Evolutionary conservation across 2,329 filamentous ascomycete species (phyloP), one percentile per base, ranked within the genome.

Genomic region (Thielaviopsis musarum): DNA sequence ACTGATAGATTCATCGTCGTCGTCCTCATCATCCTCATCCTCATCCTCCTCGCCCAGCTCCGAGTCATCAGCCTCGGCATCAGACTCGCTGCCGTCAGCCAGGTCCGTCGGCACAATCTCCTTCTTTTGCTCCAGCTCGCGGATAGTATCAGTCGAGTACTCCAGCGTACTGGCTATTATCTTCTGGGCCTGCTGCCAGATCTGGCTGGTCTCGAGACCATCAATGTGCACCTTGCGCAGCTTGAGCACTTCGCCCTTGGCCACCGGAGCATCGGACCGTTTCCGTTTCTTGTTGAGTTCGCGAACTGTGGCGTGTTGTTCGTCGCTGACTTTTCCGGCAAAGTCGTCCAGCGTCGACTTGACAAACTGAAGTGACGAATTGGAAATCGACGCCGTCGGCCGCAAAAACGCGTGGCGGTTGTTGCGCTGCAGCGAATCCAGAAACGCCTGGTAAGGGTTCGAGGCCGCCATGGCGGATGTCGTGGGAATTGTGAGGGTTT

Each of bases 101-200:
- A 7, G 30, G 30, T 34, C 30, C 5, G 30, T 34, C 4, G 30
- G 30, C 30, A 58, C 65, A n/a, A 64, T 64, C 54, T 83, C 80
- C 63, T 86, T 67, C 21, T 65, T 67, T 61, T 75, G 74, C 65
- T 79, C 73, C 34, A 83, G 67, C 63, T 77, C 77, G 56, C 73
- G 69, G 17, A 82, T 67, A 3, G 72, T 67, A 5, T 71, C 69
- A 54, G 75, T 71, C 0, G 77, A 76, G 63, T 79, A 75, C 51
- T 73, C 70, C 53, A 82, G 65, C 12, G 79, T 72, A 54, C 77
- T 76, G 13, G 70, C 78, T 60, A 97, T 83, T 21, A 97, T 88
- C 66, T 87, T 82, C 67, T 84, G 85, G 9, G 89, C 87, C 73
- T 98, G 93, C 70, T 96, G 88, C 87, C 91, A 98, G 52, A 98